Conservation (phyloP, 306 rosid species). For the Myrica gale region DNA sequence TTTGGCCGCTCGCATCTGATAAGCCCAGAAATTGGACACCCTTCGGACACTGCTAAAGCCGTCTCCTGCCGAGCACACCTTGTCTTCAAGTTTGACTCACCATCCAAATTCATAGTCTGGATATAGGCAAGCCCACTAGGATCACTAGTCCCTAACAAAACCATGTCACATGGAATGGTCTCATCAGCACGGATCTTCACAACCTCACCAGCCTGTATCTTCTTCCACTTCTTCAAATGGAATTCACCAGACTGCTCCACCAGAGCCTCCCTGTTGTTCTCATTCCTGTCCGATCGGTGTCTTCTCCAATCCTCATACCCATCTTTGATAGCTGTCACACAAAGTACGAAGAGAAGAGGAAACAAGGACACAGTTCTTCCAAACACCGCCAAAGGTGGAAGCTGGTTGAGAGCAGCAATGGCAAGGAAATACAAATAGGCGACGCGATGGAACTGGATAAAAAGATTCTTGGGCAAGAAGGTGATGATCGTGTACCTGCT, state of each 20-base stretch:
- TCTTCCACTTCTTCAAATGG: conserved; percentile 66
- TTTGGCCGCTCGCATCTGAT: conserved; percentile 88
- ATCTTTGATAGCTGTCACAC: conserved; percentile 93
- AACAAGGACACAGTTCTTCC: conserved; percentile 90
- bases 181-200: conserved; percentile 77
- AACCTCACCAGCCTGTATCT: conserved; percentile 80
- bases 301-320: conserved; percentile 97
- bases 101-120: conserved; percentile 98
- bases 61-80: conserved; percentile 95
- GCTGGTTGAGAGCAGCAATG: conserved; percentile 95
- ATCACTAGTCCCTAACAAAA: conserved; percentile 95
- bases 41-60: conserved; percentile 52
- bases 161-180: conserved; percentile 90
- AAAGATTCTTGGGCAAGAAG: conserved; percentile 84
- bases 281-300: conserved; percentile 84
- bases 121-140: conserved; percentile 92
- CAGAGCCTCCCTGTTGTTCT: conserved; percentile 74
- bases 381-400: conserved; percentile 93
- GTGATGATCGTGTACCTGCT: conserved; percentile 80
- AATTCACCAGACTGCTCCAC: conserved; percentile 63
- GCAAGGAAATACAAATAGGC: conserved; percentile 94
- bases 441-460: conserved; percentile 90
- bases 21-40: conserved; percentile 55
- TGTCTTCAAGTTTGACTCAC: conserved; percentile 95
- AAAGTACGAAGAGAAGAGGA: conserved; percentile 80